Base-by-base conservation (phyloP, 2,329 filamentous ascomycete genomes). In the Fusarium dimerum region DNA sequence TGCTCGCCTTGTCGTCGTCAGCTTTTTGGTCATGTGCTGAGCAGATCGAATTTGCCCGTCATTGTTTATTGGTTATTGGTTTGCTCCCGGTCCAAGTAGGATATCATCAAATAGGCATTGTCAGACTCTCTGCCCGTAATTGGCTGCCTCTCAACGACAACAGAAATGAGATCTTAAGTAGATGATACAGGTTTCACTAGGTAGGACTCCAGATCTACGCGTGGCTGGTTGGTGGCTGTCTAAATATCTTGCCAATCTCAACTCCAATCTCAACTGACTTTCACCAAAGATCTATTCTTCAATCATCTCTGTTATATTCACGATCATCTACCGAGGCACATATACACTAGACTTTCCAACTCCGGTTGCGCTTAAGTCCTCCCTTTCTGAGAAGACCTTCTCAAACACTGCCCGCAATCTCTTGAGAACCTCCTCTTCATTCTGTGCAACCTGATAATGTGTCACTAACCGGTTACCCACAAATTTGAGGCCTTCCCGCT, bases 401-500 rank as follows among this genome's bases (percentile, higher is more conserved):
- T 61, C 57, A 58, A 89, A 87, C 6, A 86, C 75, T 45, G 74
- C 71, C 53, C 81, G 79, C 32, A 89, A 68, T 50, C 76, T 75
- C 20, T 73, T 67, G 43, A 92, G 73, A 2, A 87, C 83, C 60
- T 85, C 82, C 1, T 85, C 82, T 4, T 71, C 71, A 56, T 79
- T 79, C 67, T 80, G 73, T 15, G 83, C 84, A 57, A 90, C 85
- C 76, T 92, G 79, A 54, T 79, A 80, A 54, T 77, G 78, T 40
- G 74, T 75, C 49, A 81, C 79, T 50, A 83, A 54, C 30, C 77
- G 70, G 30, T 68, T 67, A 2, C 69, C 69, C 49, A 68, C 56
- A 5, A 79, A 60, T 54, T 70, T 73, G 51, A 82, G 63, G 0
- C 78, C 79, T 11, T 67, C 71, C 34, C 74, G 73, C 44, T 65